Base-by-base conservation (phyloP, 2,329 filamentous ascomycete genomes). In the Sclerotinia trifoliorum region DNA sequence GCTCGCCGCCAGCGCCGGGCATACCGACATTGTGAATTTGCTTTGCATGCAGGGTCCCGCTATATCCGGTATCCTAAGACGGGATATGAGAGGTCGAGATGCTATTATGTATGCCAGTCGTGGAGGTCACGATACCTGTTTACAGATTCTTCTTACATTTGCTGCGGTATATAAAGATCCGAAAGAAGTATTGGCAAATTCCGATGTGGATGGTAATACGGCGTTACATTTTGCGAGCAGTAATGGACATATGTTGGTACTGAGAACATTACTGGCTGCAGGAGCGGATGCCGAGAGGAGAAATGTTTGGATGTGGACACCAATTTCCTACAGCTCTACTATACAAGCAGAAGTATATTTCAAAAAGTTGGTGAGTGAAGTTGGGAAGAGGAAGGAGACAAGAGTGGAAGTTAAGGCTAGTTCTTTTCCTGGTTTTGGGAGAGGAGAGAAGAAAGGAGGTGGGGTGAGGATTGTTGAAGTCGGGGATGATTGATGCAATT, bases 271-370 rank as follows among this genome's bases (percentile, higher is more conserved):
- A 65, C 83, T 96, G 17, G 88, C 90, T 3, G 91, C 91, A 0
- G 93, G 93, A 15, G 92, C 93, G 0, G 89, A 93, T 73, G 86
- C 91, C 0, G 83, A 90, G 66, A 86, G 86, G 67, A 84, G 84
- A 73, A 96, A 96, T 76, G 81, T 87, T 2, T 92, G 89, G 82
- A 89, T 87, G 76, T 96, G 93, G 91, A 93, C 89, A 1, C 90
- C 93, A 0, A 84, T 93, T n/a, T 87, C 89, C 24, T 96, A 96
- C 78, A 92, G 89, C 71, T 88, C 91, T 19, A 94, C 91, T 0
- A 89, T 93, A 10, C 90, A 93, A 76, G 91, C 92, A 1, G 92
- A 96, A 79, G 90, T 93, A 0, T 95, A 96, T 77, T 88, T 95
- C 70, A 92, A 91, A 79, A 87, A 87, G 19, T 79, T 96, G 66